Evolutionary conservation across 345 rosid genomes (phyloP), one percentile per base, ranked within the genome.

Genomic region (Citrus glauca): DNA sequence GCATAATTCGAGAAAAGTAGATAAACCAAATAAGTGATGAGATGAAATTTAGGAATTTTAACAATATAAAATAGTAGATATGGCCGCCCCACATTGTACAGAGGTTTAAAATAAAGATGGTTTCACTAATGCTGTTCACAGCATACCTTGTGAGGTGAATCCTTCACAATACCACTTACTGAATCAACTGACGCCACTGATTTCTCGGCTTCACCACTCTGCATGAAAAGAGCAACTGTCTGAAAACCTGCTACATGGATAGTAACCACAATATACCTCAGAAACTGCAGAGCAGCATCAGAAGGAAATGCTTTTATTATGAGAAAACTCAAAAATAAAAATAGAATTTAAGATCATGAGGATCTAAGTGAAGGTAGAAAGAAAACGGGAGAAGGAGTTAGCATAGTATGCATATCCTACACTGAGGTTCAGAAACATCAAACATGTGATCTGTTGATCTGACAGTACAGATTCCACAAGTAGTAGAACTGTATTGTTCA

Each of bases 221-320:
- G 99, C 98, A 96, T 89, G 91, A 96, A 96, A 96, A 94, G 88
- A 92, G 94, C 92, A 94, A 94, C 97, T 90, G 93, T 88, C 97
- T 92, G 95, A 92, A 92, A 94, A 91, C 95, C 97, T 92, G 92
- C 97, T 92, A 87, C 93, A 90, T 85, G 86, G 88, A 92, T 90
- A 78, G 84, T 91, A 89, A 89, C 95, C 89, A 91, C 85, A 86
- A 86, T 90, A 81, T 87, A 90, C 89, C 98, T 96, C 90, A 94
- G 97, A 88, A 84, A 86, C 69, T 61, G 83, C 82, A 85, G 73
- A 81, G 85, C 85, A 78, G 81, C 77, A 66, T 37, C 57, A 82
- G 78, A 69, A 72, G 25, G n/a, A 55, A 45, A 62, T 76, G 40
- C 72, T 64, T 71, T 50, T 30, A 38, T 55, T 57, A 32, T 53